These are phyloP conservation scores for Trichoderma koningiopsis DNA, from an alignment of 2,329 filamentous ascomycete species.

Conservation along the genomic window DNA sequence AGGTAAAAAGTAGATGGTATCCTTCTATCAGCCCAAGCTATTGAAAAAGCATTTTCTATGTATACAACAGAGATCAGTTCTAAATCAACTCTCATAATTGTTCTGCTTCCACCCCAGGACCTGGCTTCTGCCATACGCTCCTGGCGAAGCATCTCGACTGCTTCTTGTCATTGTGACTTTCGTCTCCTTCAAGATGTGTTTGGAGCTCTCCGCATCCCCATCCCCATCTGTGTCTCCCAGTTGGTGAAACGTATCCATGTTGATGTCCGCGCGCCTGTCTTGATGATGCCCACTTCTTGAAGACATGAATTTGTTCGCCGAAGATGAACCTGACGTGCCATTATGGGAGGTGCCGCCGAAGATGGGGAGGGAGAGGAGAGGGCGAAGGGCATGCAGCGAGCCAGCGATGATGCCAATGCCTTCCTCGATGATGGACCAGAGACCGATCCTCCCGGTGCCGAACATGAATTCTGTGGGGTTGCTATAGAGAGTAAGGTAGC, in stretches of 20 bases:
- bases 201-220: slow-evolving; percentile 8
- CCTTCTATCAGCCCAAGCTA: background rate
- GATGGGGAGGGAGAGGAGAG: slow-evolving; percentile 14
- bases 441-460: slow-evolving; percentile 15
- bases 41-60: background rate
- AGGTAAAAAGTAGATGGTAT: background rate
- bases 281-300: slow-evolving; percentile 1
- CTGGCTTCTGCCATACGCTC: slow-evolving; percentile 3
- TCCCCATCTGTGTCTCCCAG: slow-evolving; percentile 13
- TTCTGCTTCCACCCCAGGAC: slow-evolving; percentile 17
- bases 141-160: background rate
- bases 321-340: background rate
- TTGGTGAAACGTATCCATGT: slow-evolving; percentile 13
- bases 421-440: slow-evolving; percentile 20
- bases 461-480: slow-evolving; percentile 23
- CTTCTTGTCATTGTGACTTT: slow-evolving; percentile 15
- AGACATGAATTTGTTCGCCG: slow-evolving; percentile 6
- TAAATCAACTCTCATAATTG: background rate
- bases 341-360: slow-evolving; percentile 3
- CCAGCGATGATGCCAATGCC: slow-evolving; percentile 20
- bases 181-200: slow-evolving; percentile 15
- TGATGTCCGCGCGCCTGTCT: background rate
- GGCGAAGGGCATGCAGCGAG: slow-evolving; percentile 20
- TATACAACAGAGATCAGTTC: background rate
- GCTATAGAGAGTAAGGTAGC: slow-evolving; percentile 14